A percentile compares a stretch with the other conserved stretches of the same genome.
Conservation (phyloP, 1,139 yeast species). For the Torulaspora globosa region DNA sequence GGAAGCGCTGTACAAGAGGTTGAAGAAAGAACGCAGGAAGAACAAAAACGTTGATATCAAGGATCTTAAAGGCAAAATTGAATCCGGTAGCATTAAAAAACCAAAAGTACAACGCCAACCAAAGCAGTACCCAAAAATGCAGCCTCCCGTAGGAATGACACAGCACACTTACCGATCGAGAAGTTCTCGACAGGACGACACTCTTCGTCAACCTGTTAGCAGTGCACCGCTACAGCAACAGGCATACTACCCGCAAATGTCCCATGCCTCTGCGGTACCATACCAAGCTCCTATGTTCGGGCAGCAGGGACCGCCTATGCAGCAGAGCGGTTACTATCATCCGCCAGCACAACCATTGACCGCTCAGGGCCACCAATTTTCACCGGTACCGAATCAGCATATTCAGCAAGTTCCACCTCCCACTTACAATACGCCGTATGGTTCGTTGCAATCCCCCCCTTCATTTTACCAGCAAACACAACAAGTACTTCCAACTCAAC, state of each 20-base stretch:
- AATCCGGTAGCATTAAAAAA: constrained; percentile 9
- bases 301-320: constrained; percentile 10
- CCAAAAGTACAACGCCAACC: constrained; percentile 12
- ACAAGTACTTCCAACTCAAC: constrained; percentile 9
- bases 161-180: constrained; percentile 26
- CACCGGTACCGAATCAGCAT: background rate
- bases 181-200: constrained; percentile 19
- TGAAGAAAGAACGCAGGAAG: constrained; percentile 56
- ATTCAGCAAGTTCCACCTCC: constrained; percentile 14
- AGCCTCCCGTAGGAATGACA: constrained; percentile 20
- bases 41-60: constrained; percentile 45
- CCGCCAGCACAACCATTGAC: background rate
- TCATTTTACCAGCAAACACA: constrained; percentile 10
- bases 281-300: constrained; percentile 11
- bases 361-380: background rate
- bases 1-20: constrained; percentile 47
- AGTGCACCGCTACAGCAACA: constrained; percentile 1
- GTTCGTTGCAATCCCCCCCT: constrained; percentile 4
- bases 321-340: constrained; percentile 14
- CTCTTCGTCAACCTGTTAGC: constrained; percentile 3
- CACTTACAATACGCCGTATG: constrained; percentile 6
- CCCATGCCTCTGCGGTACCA: constrained; percentile 1
- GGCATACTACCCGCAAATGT: constrained; percentile 9
- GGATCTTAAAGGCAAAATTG: constrained; percentile 5
- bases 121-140: constrained; percentile 16